Percentiles rank a stretch among this genome's conserved stretches.
Evolutionary conservation across 345 rosid genomes (phyloP).

Genomic region (Litchi chinensis): DNA sequence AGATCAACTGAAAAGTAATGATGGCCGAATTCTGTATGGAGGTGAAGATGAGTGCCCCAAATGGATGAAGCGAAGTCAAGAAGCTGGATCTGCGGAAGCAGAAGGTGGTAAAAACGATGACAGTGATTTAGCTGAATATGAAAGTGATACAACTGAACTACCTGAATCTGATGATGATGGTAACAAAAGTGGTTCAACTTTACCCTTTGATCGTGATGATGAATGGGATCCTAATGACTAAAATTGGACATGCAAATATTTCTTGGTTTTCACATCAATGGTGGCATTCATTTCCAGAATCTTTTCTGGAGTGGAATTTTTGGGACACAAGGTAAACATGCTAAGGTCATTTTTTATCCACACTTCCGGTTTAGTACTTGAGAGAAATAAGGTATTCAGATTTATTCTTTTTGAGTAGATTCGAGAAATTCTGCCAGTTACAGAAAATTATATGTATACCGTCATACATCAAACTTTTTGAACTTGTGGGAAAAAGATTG

Average conservation of each 20-base stretch:
- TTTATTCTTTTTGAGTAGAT: slow-evolving; percentile 50
- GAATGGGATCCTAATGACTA: slow-evolving; percentile 99
- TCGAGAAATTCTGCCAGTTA: slow-evolving; percentile 22
- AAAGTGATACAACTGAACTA: slow-evolving; percentile 51
- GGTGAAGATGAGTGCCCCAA: slow-evolving; percentile 90
- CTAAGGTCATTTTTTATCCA: slow-evolving; percentile 35
- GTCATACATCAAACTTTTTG: slow-evolving; percentile 26
- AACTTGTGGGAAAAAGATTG: slow-evolving; percentile 9
- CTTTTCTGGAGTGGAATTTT: slow-evolving; percentile 35
- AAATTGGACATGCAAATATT: slow-evolving; percentile 24
- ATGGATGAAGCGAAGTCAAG: slow-evolving; percentile 64
- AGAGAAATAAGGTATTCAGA: slow-evolving; percentile 44
- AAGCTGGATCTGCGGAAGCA: slow-evolving; percentile 21
- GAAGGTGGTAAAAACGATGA: slow-evolving; percentile 47
- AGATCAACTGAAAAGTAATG: slow-evolving; percentile 36
- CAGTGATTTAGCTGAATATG: slow-evolving; percentile 57
- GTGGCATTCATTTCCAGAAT: slow-evolving; percentile 30
- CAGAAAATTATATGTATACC: slow-evolving; percentile 35
- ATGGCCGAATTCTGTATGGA: slow-evolving; percentile 58
- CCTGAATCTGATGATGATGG: slow-evolving; percentile 54
- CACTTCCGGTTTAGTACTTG: slow-evolving; percentile 25
- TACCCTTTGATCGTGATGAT: slow-evolving; percentile 68
- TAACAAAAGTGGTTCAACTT: slow-evolving; percentile 45
- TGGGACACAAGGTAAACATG: slow-evolving; percentile 25
- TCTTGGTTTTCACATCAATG: slow-evolving; percentile 18